Evolutionary conservation across 106 monocot species (phyloP), one percentile per base, ranked within the genome.

Genomic region (Vanilla planifolia): DNA sequence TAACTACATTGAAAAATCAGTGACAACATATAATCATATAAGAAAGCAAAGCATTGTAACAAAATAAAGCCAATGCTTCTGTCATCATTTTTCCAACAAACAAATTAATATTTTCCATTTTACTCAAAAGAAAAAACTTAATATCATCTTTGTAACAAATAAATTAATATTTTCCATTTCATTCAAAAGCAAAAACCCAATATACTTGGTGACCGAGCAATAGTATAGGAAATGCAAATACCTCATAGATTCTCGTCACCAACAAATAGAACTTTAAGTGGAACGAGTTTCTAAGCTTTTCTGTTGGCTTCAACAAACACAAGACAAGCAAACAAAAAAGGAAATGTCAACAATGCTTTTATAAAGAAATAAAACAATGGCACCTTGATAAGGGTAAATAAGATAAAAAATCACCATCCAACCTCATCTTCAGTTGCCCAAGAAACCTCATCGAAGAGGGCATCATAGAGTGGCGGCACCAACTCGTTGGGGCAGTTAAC

Each of bases 381-480:
- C 53, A n/a, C 25, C 2, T 48, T 29, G 8, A 33, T 33, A 35
- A 35, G 0, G 20, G 39, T 3, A 10, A 20, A 48, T 52, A 16
- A 69, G 4, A 20, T 70, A 56, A 51, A 21, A 60, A 23, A 57
- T 22, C 37, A n/a, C 16, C 37, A 51, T 44, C 63, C 33, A 53
- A 92, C 92, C 86, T 98, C 96, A 71, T 98, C 96, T 73, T 98
- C 96, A 14, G 75, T 98, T 23, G 96, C 96, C 96, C 96, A 98
- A 16, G 73, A 79, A 25, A 92, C 58, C 64, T 93, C 93, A 58
- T 93, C 93, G 57, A 93, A 85, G 15, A 93, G 72, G 6, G 79
- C 80, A 53, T 81, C 75, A 43, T 93, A 88, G 5, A 93, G 50
- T 17, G 77, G 86, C 15, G 75, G 75, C 21, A 93, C 81, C 22